Conservation (phyloP, 495 filamentous ascomycete species). For the Terfezia claveryi region DNA sequence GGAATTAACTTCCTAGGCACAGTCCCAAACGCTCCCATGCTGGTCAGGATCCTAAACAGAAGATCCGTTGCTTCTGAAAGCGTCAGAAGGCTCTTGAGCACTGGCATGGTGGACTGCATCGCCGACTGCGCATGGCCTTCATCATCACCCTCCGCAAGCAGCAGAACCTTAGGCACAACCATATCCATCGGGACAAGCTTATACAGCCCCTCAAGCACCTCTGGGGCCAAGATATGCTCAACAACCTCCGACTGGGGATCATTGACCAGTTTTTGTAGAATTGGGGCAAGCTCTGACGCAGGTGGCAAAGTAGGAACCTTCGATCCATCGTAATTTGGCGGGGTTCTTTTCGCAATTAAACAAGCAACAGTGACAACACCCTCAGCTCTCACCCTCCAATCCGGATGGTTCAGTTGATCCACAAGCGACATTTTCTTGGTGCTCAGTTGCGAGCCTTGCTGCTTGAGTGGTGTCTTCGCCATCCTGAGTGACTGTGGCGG, state of each 20-base stretch:
- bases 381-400: constrained; percentile 19
- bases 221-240: constrained; percentile 19
- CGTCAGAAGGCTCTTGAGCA: constrained; percentile 14
- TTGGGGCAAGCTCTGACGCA: constrained; percentile 16
- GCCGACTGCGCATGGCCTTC: constrained; percentile 18
- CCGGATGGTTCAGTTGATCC: constrained; percentile 16
- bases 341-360: constrained; percentile 16
- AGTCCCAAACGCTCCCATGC: constrained; percentile 15
- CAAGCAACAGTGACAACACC: constrained; percentile 18
- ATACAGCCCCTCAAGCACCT: constrained; percentile 14
- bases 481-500: constrained; percentile 4
- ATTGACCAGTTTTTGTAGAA: constrained; percentile 17
- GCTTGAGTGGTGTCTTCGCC: constrained; percentile 12
- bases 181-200: constrained; percentile 20
- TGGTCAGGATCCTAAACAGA: constrained; percentile 14
- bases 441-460: constrained; percentile 12
- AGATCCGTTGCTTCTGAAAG: constrained; percentile 16
- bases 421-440: constrained; percentile 15
- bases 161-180: constrained; percentile 17
- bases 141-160: constrained; percentile 18
- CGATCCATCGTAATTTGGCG: constrained; percentile 18
- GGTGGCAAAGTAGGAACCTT: constrained; percentile 19
- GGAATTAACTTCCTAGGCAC: constrained; percentile 15
- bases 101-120: constrained; percentile 10
- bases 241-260: constrained; percentile 20